Base-by-base conservation (phyloP, 352 stramenopile species). In the Saprolegnia parasitica region DNA sequence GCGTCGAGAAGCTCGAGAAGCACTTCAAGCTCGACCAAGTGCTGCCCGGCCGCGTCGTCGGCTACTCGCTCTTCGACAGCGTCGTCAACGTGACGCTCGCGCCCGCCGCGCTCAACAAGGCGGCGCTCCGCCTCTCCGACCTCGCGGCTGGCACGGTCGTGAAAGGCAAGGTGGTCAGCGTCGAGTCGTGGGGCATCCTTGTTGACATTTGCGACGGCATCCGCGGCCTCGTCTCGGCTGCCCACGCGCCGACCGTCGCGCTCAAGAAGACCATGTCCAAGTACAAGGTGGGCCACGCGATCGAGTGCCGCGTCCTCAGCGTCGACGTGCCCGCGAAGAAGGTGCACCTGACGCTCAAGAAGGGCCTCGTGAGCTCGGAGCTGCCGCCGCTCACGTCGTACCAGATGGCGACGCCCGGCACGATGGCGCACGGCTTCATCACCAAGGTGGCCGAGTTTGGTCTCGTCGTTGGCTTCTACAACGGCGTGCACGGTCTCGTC, bases 381-480 rank as follows among this genome's bases (percentile, higher is more conserved):
- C 39, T 89, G 24, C 78, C 92, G 16, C 78, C 90, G 5, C 80
- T 98, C 15, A 83, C 83, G 42, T 86, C 81, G 20, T 96, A 86
- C 71, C 75, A 86, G 18, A 74, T 91, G 47, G 81, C 92, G 0
- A 86, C 78, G 49, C 77, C 87, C 11, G 90, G 87, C 10, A 73
- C 84, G 39, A 74, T 96, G 5, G 83, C 81, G 2, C 84, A 91
- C 61, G 95, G 96, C 16, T 98, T 96, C 75, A 88, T 99, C 64
- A 97, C 93, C 20, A 98, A 96, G 73, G 89, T 98, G 47, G 91
- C 94, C 65, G 81, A 96, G 24, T 93, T 89, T 65, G 92, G 93
- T 24, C 77, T 99, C 18, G 93, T 95, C 65, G 91, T 99, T 29
- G 98, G 85, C 47, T 99, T 99, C 73, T 98, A 96, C 84, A 96